Base-by-base conservation (phyloP, 495 filamentous ascomycete species). In the Neurospora sp. region DNA sequence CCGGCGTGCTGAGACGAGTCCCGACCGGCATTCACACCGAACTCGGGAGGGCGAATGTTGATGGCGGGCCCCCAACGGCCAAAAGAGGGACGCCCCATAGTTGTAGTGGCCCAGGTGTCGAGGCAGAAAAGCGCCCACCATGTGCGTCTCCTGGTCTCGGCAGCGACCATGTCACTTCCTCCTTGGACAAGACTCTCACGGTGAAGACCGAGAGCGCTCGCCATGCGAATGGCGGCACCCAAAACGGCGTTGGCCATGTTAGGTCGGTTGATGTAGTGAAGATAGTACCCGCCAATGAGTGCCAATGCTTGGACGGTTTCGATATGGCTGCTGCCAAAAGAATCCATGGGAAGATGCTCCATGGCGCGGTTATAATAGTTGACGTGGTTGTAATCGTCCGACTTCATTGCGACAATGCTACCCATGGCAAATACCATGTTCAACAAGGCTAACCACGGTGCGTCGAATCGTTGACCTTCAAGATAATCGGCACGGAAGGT, bases 381-480 rank as follows among this genome's bases (percentile, higher is more conserved):
- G 74, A 91, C 85, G 74, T 95, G 92, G 71, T 86, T 88, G 72
- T 87, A 87, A 78, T 93, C 89, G 75, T 92, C 89, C 1, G 89
- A 89, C 71, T 90, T 90, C 39, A 86, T 88, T 31, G 89, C 89
- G 0, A 88, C 89, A 47, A 95, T 90, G 75, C 89, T 91, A 22
- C 92, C 92, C 80, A 94, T 86, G 22, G 92, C 92, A 70, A 94
- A 89, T 39, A 95, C 91, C 82, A 93, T 93, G 77, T 95, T 94
- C 31, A 94, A 83, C 31, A 95, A 79, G 0, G 89, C 89, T 20
- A 94, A 85, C 92, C 92, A 95, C 10, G 90, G 88, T 9, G 88
- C 83, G 78, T 95, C 92, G 74, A 84, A 87, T 12, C 92, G 83
- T 70, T 88, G 87, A 39, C 88, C 89, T 65, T 88, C 86, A 10